Evolutionary conservation across 2,329 filamentous ascomycete species (phyloP), one percentile per base, ranked within the genome.

Genomic region (Xylariaceae sp.): DNA sequence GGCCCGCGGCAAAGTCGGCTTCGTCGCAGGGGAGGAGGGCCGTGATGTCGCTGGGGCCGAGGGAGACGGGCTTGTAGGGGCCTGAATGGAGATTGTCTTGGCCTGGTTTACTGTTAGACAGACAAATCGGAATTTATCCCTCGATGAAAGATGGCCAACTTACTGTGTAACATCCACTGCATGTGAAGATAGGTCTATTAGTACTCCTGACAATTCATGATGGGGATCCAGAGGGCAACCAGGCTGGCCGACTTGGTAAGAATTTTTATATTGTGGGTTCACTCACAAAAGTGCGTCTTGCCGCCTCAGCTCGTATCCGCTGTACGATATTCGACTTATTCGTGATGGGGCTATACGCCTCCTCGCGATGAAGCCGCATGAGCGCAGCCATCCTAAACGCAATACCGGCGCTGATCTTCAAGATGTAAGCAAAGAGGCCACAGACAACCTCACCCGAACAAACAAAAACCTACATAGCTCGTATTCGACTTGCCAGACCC

Each of bases 131-230:
- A 49, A 3, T n/a, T 45, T 37, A 11, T 9, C 23, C 5, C 53
- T 62, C 39, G 63, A 8, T 4, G 13, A 44, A 45, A 30, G 17
- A 1, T 18, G 15, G 15, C 42, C 18, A 47, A 70, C 73, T 64
- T 59, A 74, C 77, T 83, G 66, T 84, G 79, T 39, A 84, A 67
- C 80, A 84, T 83, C 82, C 82, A 84, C 80, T 82, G 55, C 18
- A n/a, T 59, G 13, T 34, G n/a, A 11, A 6, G 30, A 51, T 51
- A 15, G 23, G 10, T 52, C 55, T 30, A 59, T 57, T 35, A 62
- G 57, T 34, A 53, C 3, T 51, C 47, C 13, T 44, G 8, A 4
- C 10, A 56, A n/a, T 6, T 15, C 8, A 50, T 51, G 13, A 55
- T 34, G 23, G n/a, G 18, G 35, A 18, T 13, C 4, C 8, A 54